Evolutionary conservation across 2,329 filamentous ascomycete species (phyloP), one percentile per base, ranked within the genome.

Genomic region (Lachnellula arida): DNA sequence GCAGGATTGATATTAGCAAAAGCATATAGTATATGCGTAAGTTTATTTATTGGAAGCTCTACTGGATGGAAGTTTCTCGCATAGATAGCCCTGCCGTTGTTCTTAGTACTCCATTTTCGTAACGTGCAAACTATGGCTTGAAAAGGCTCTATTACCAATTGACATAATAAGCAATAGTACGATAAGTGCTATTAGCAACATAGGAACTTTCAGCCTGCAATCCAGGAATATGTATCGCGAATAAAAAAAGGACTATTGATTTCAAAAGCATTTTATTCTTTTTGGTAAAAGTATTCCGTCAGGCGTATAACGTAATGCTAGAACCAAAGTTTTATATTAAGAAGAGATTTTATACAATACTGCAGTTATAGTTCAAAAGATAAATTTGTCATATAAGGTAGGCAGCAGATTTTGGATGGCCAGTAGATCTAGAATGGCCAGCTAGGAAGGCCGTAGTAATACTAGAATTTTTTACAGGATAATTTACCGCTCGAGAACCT

Each of bases 21-120:
- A 14, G 91, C 78, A 65, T 96, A 96, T 17, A 96, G 82, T 5
- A 96, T 74, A 67, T 97, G 91, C 0, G 91, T 97, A 40, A 96
- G 81, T 51, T 88, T 86, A 57, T 90, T 81, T 2, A 79, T 82
- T 0, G 88, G 88, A 12, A 97, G 80, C 68, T 95, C 83, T 68
- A 93, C 87, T 0, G 91, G 91, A n/a, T 85, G 80, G 69, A 93
- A 88, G 64, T 91, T 86, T 55, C 91, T 84, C 40, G 77, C 88
- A 71, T 96, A 96, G 64, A 94, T 91, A 62, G 87, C 88, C 89
- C 76, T 44, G 23, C 23, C 4, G 40, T 50, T 39, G 19, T 39
- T 51, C 23, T 25, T 25, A 25, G 23, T 25, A 25, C 23, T 25
- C 4, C 4, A 5, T 25, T 22, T 42, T 19, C 37, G 9, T 42